phyloP scores from a whole-genome alignment of 169 alveolate genomes.

The Eimeria necatrix region DNA sequence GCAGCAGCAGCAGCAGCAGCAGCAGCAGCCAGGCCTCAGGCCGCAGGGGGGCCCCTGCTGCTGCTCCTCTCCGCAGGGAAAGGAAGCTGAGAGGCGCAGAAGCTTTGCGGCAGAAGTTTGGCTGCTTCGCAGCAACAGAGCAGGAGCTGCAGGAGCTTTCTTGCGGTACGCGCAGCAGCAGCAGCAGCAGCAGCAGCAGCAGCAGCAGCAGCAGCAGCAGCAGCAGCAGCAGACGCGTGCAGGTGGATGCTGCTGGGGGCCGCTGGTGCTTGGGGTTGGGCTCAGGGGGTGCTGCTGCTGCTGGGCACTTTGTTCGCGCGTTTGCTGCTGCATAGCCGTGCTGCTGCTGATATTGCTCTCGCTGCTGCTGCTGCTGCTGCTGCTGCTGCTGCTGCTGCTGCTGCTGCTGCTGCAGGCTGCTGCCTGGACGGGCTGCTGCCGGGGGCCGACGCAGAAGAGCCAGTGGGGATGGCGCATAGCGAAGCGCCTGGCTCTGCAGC shows the following conservation, averaged over 20 bases:
- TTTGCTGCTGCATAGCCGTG: neutral
- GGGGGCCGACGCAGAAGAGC: neutral
- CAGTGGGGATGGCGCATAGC: constrained; percentile 1
- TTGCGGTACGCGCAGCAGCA: constrained; percentile 10
- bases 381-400: constrained; percentile 4
- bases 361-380: neutral
- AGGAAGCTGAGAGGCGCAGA: constrained; percentile 48
- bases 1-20: constrained; percentile 53
- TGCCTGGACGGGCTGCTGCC: constrained; percentile 51
- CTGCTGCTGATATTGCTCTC: neutral
- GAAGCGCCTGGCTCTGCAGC: constrained; percentile 23
- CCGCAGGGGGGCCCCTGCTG: neutral
- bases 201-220: constrained; percentile 30
- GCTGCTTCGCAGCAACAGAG: constrained; percentile 36
- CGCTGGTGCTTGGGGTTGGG: neutral
- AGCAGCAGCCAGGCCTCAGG: neutral
- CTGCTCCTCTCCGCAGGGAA: neutral
- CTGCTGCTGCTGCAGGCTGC: constrained; percentile 57
- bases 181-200: constrained; percentile 49
- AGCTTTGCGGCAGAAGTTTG: constrained; percentile 21
- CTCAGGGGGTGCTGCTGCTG: no score
- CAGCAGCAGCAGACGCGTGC: neutral
- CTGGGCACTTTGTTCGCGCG: no score
- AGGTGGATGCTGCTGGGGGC: no score
- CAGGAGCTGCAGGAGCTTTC: constrained; percentile 22